Base-by-base conservation (phyloP, 176 grass and related monocot species). In the Carex littledalei region DNA sequence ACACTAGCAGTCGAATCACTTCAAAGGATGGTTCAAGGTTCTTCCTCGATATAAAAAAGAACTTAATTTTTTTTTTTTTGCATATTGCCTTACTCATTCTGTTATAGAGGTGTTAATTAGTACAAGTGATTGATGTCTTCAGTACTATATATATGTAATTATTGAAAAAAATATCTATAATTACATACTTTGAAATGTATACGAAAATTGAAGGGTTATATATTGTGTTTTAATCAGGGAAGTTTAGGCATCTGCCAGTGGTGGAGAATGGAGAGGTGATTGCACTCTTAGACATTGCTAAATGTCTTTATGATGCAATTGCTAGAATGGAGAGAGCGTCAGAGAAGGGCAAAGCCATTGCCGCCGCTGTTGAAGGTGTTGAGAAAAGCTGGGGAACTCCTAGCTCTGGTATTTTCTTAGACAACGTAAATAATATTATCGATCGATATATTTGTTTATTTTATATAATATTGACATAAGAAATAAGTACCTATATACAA, bases 261-360 rank as follows among this genome's bases (percentile, higher is more conserved):
- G 94, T 97, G 85, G 94, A 97, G 70, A 97, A 94, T 65, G 94
- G 94, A 39, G 94, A 94, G 80, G 94, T 97, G 9, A 86, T 97
- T 64, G 94, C 94, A 63, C 87, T 94, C 64, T 86, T 97, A 59
- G 92, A 97, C 85, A 97, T 97, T 32, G 87, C 88, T 69, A 94
- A 94, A 65, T 94, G 92, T 65, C 87, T 97, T 53, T 94, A 97
- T 54, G 88, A 97, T 81, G 92, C 92, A 73, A 91, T 89, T 70
- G 50, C 92, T 14, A 82, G 88, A 53, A 90, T 94, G 88, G 94
- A 94, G 85, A 84, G 88, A 83, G 87, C 65, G 14, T 86, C 88
- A 0, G 90, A 97, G 80, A 92, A 94, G 63, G 92, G 92, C 5
- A 97, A 92, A 85, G 87, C 88, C 37, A 72, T 89, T 45, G 58